Percentiles rank a stretch among this genome's conserved stretches.
phyloP scores from a whole-genome alignment of 306 rosid genomes.

The Quercus parvula region DNA sequence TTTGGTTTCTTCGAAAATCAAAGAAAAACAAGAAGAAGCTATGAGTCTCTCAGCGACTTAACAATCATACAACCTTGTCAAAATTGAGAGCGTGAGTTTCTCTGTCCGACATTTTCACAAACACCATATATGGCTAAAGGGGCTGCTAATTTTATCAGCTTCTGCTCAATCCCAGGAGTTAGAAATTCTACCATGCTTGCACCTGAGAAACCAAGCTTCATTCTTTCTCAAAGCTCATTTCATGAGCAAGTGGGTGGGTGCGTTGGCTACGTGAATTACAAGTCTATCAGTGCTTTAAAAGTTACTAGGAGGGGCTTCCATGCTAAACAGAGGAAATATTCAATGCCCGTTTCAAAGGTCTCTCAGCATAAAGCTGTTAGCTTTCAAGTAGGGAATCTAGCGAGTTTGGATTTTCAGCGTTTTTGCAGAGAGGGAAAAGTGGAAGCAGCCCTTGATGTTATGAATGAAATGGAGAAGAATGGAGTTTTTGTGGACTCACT shows the following conservation, averaged over 20 bases:
- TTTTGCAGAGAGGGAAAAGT: not conserved
- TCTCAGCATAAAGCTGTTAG: not conserved
- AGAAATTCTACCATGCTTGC: not conserved
- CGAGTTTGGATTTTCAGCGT: not conserved
- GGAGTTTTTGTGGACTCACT: not conserved
- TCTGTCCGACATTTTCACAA: slow-evolving; percentile 2
- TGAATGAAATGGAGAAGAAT: not conserved
- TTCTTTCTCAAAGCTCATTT: not conserved
- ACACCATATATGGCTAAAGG: not conserved
- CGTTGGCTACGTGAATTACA: not conserved
- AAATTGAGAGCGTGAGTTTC: slow-evolving; percentile 32
- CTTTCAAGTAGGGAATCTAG: not conserved
- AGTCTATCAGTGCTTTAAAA: not conserved
- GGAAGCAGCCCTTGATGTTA: not conserved
- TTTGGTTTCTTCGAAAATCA: too few species aligned
- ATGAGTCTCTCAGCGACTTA: too few species aligned
- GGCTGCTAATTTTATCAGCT: not conserved
- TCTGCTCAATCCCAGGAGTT: not conserved
- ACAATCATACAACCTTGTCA: too few species aligned
- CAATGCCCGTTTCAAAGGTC: too few species aligned
- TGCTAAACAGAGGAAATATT: not conserved
- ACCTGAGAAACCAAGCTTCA: not conserved
- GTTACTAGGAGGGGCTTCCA: not conserved
- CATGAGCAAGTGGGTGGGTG: not conserved
- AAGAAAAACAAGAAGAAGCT: too few species aligned